Evolutionary conservation across 306 rosid genomes (phyloP).

Genomic region (Vigna hirtella): DNA sequence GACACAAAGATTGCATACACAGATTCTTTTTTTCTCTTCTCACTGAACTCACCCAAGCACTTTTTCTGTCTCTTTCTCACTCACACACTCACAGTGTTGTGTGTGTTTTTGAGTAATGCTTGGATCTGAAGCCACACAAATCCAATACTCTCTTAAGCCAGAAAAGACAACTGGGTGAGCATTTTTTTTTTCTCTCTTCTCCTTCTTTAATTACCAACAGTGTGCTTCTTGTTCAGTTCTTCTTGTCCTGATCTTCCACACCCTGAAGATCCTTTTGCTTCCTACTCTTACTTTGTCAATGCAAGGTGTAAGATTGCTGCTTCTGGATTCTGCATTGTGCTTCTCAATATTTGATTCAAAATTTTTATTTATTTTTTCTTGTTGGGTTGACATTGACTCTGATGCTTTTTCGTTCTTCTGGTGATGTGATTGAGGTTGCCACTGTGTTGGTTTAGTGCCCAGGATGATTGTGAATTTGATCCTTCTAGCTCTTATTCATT

Average conservation of each 20-base stretch:
- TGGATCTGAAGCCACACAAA: slow-evolving; percentile 47
- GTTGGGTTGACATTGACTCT: slow-evolving; percentile 22
- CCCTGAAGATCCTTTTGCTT: slow-evolving; percentile 23
- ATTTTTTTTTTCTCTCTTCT: slow-evolving; percentile 6
- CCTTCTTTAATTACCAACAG: slow-evolving; percentile 20
- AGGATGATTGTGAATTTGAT: slow-evolving; percentile 11
- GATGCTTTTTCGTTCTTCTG: slow-evolving; percentile 3
- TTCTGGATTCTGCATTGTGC: slow-evolving; percentile 39
- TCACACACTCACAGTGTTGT: neutral
- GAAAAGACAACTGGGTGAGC: slow-evolving; percentile 38
- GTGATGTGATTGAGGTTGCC: slow-evolving; percentile 3
- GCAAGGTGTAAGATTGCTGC: slow-evolving; percentile 20
- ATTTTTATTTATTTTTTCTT: neutral
- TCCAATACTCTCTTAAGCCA: slow-evolving; percentile 19
- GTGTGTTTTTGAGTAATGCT: slow-evolving; percentile 29
- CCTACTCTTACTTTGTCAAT: slow-evolving; percentile 9
- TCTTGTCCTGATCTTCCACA: slow-evolving; percentile 28
- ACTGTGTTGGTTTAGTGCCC: slow-evolving; percentile 28
- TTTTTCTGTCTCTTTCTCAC: neutral
- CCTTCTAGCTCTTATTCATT: slow-evolving; percentile 7
- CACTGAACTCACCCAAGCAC: slow-evolving; percentile 25
- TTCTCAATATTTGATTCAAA: neutral
- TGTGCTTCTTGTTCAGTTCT: slow-evolving; percentile 27
- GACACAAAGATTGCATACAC: slow-evolving; percentile 26
- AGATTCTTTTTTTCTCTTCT: neutral